phyloP scores from a whole-genome alignment of 2,329 filamentous ascomycete species.

The Sporothrix brasiliensis region DNA sequence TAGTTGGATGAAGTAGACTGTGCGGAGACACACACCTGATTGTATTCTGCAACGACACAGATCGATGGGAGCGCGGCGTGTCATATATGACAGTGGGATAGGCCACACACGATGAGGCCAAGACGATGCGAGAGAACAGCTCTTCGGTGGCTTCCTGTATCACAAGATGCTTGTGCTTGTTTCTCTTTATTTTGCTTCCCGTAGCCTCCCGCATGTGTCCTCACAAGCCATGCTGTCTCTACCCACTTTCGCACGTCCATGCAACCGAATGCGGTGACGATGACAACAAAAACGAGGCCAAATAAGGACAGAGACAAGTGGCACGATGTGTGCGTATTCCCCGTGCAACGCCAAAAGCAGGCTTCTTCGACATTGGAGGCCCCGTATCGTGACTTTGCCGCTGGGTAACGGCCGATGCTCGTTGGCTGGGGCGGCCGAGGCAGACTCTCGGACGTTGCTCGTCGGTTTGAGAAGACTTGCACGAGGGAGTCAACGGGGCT shows the following conservation, averaged over 20 bases:
- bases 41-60: neutral
- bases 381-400: neutral
- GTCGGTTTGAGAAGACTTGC: neutral
- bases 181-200: neutral
- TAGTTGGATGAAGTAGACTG: no score
- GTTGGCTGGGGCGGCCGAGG: neutral
- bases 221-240: neutral
- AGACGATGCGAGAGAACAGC: neutral
- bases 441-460: neutral
- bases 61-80: constrained; percentile 5
- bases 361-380: neutral
- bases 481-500: neutral
- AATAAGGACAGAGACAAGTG: constrained; percentile 11
- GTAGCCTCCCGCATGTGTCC: neutral
- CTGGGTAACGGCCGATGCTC: constrained; percentile 12
- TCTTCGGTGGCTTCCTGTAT: neutral
- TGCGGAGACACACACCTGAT: neutral
- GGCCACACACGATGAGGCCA: neutral
- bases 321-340: neutral
- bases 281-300: constrained; percentile 4
- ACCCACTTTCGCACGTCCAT: neutral
- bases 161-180: neutral
- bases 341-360: constrained; percentile 21
- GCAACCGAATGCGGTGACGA: neutral
- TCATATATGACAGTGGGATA: constrained; percentile 14